A percentile compares a stretch with the other conserved stretches of the same genome.
phyloP scores from a whole-genome alignment of 2,329 filamentous ascomycete genomes.

The Colletotrichum sp. region DNA sequence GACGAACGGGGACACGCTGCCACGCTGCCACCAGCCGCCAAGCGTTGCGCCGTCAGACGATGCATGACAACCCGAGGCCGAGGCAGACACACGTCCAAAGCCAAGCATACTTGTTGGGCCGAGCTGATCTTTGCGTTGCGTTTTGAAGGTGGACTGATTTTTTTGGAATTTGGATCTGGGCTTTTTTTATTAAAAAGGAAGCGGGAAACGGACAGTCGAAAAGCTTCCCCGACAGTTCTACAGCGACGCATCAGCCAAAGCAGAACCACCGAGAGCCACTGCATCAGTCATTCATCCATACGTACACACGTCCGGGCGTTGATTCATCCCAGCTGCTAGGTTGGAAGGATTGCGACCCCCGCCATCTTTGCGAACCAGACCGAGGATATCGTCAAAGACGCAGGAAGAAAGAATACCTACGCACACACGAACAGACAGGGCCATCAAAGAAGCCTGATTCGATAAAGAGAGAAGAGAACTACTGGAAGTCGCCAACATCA shows the following conservation, averaged over 20 bases:
- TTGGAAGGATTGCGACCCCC: neutral
- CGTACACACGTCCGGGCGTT: neutral
- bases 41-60: constrained; percentile 13
- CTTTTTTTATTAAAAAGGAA: neutral
- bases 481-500: neutral
- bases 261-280: neutral
- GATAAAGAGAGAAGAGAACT: neutral
- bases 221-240: neutral
- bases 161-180: neutral
- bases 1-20: neutral
- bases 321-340: neutral
- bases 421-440: neutral
- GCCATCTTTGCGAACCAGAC: neutral
- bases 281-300: neutral
- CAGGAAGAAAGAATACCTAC: neutral
- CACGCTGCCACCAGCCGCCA: neutral
- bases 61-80: neutral
- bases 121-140: neutral
- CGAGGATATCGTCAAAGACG: neutral
- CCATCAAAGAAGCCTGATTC: neutral
- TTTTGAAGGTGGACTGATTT: constrained; percentile 11
- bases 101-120: neutral
- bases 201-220: neutral
- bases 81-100: neutral
- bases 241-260: neutral